Conservation (phyloP, 331 rosid species). For the Malus hybrid region DNA sequence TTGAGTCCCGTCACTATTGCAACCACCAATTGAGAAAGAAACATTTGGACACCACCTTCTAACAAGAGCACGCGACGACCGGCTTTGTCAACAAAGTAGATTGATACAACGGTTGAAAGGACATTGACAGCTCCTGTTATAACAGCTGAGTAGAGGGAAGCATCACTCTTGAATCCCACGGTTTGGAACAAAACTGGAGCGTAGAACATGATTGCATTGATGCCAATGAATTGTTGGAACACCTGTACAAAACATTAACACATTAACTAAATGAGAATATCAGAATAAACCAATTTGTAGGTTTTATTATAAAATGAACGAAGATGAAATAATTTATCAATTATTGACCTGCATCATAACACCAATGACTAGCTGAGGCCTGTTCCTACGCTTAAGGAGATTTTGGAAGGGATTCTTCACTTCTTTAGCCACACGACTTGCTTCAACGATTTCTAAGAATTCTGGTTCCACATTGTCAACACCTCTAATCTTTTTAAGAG, state of each 20-base stretch:
- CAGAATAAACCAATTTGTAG: too few relatives aligned
- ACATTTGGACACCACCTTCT: constrained; percentile 21
- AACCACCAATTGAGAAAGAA: not conserved
- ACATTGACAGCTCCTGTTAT: constrained; percentile 23
- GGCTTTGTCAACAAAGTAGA: constrained; percentile 10
- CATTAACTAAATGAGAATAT: not conserved
- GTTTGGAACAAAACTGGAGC: constrained; percentile 32
- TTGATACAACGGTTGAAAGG: constrained; percentile 17
- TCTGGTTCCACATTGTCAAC: constrained; percentile 49
- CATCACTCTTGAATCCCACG: constrained; percentile 16
- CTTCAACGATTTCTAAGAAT: constrained; percentile 45
- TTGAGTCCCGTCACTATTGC: not conserved
- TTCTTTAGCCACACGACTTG: constrained; percentile 45
- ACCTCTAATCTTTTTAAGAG: constrained; percentile 49
- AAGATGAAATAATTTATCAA: not conserved
- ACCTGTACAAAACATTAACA: constrained; percentile 4
- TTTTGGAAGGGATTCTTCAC: constrained; percentile 52
- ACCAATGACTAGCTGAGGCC: constrained; percentile 51
- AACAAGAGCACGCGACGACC: constrained; percentile 22
- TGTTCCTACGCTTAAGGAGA: constrained; percentile 37
- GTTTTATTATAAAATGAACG: too few relatives aligned
- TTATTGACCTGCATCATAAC: constrained; percentile 25
- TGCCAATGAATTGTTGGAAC: constrained; percentile 26
- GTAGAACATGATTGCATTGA: constrained; percentile 26
- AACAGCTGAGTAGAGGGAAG: constrained; percentile 23